Base-by-base conservation (phyloP, 2,329 filamentous ascomycete species). In the Orbilia blumenaviensis region DNA sequence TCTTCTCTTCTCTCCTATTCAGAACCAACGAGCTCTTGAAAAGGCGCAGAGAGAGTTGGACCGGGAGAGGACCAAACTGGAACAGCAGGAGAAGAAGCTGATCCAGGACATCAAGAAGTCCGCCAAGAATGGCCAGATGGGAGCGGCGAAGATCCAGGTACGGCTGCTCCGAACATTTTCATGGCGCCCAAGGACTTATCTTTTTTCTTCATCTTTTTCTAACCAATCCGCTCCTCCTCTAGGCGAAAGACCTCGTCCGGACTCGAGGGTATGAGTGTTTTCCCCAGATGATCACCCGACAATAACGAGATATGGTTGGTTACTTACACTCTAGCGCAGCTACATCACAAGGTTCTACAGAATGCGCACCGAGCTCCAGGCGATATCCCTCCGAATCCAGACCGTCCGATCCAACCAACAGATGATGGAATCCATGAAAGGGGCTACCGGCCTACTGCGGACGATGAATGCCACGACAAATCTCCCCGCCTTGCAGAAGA, bases 371-470 rank as follows among this genome's bases (percentile, higher is more conserved):
- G 94, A 98, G 83, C 85, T 99, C 79, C 95, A 99, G 83, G 95
- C 96, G 78, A 97, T 99, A 80, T 96, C 93, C 12, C 85, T 99
- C 66, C 89, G 94, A 48, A 94, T 99, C 81, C 95, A 98, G 89
- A 99, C 95, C 58, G 94, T 98, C 78, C 90, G 95, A 78, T 97
- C 94, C 79, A 99, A 99, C 83, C 95, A 99, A 83, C 94, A 98
- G 84, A 99, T 99, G 95, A 97, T 97, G 94, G 93, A 97, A 84
- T 95, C 94, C 7, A 98, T 99, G 95, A 99, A 97, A 84, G 95
- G 95, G 34, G 95, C 95, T 3, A 98, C 95, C 0, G 90, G 91
- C 84, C 90, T 97, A 1, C 86, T 99, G 6, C 93, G 94, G 66
- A 96, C 92, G 85, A 99, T 99, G 95, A 99, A 99, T 84, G 88